Evolutionary conservation across 176 grass and related monocot genomes (phyloP), one percentile per base, ranked within the genome.

Genomic region (Dactylis glomerata): DNA sequence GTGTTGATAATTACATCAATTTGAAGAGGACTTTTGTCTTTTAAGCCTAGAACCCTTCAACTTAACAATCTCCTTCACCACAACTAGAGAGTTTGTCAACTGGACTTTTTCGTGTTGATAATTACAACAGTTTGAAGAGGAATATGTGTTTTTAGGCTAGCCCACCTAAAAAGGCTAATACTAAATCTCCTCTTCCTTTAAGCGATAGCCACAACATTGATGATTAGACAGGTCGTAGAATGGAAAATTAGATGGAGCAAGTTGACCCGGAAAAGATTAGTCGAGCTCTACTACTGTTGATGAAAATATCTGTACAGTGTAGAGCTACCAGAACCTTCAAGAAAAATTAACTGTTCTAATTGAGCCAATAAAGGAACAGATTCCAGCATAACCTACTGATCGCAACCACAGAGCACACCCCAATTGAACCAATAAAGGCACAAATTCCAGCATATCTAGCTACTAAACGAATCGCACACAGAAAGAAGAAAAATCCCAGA

Each of bases 271-370:
- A 31, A 10, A 80, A 46, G 38, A 78, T 8, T 17, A 63, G 31
- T 24, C 62, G 34, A 23, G 36, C 54, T 8, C 13, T 11, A 5
- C 13, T 10, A 72, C 33, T 68, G 47, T 59, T 38, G 1, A 50
- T 62, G 37, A 6, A 87, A 87, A 87, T 79, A 90, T 90, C 82
- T 82, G 33, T n/a, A 2, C 36, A 11, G 11, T 40, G 19, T 11
- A 76, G 49, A 73, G 51, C 57, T 28, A 82, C 44, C 36, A 68
- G 66, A 86, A 67, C 49, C 40, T 26, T 58, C 30, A 52, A 1
- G 49, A 42, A 50, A 37, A 33, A 75, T 0, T 9, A 72, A 71
- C 11, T 72, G 23, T 16, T 72, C 0, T 52, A 52, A 52, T 20
- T 52, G 50, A 52, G 6, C 50, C 5, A 22, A 52, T 8, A 52